These are phyloP conservation scores for Nakazawaea ambrosiae DNA, from an alignment of 805 yeast species.

Conservation along the genomic window DNA sequence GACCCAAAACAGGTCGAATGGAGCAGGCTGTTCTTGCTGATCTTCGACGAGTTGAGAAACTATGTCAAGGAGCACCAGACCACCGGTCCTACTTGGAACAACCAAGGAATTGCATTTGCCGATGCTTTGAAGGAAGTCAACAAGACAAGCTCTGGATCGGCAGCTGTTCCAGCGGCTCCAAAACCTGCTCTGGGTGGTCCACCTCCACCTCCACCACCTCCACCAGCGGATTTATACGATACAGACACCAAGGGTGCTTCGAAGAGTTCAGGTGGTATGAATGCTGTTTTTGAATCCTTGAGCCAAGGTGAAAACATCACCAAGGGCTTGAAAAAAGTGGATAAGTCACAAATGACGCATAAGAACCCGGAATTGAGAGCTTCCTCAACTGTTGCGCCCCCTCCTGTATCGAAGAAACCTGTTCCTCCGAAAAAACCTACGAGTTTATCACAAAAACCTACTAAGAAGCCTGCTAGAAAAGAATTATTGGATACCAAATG, in stretches of 20 bases:
- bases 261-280: conserved; percentile 58
- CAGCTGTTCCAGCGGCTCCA: conserved; percentile 30
- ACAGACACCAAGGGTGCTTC: conserved; percentile 21
- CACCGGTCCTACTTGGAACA: conserved; percentile 81
- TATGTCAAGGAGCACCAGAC: conserved; percentile 75
- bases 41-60: conserved; percentile 63
- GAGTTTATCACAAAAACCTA: conserved; percentile 33
- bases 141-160: conserved; percentile 18
- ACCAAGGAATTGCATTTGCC: conserved; percentile 49
- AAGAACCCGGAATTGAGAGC: conserved; percentile 79
- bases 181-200: conserved; percentile 39
- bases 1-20: conserved; percentile 61
- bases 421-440: conserved; percentile 81
- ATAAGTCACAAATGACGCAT: conserved; percentile 89
- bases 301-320: conserved; percentile 84
- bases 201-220: conserved; percentile 91
- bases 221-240: conserved; percentile 66
- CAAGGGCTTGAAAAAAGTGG: conserved; percentile 83
- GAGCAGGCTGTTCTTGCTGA: conserved; percentile 59
- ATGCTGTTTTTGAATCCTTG: conserved; percentile 87
- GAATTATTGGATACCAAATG: conserved; percentile 85
- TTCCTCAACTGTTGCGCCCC: conserved; percentile 38
- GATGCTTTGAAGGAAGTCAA: conserved; percentile 33
- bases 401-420: conserved; percentile 46
- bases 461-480: conserved; percentile 41